Conservation (phyloP, 2,329 filamentous ascomycete genomes). For the Zasmidium cellare region DNA sequence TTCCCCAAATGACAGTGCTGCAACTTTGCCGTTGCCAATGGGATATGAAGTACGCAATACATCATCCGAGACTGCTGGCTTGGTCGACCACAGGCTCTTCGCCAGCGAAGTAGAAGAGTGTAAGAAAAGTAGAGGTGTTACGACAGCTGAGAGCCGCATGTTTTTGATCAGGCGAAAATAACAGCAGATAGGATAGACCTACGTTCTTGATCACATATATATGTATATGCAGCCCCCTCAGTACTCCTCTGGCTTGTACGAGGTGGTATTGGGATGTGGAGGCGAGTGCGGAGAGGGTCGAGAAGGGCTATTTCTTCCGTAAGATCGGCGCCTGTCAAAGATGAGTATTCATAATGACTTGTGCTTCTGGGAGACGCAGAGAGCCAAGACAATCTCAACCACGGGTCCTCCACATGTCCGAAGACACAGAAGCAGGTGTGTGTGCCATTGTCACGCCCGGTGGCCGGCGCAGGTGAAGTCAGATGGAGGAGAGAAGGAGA, state of each 20-base stretch:
- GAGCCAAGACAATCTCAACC: background rate
- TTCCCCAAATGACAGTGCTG: conserved; percentile 42
- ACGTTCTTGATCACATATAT: too few relatives aligned
- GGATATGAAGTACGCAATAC: conserved; percentile 29
- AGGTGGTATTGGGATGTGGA: background rate
- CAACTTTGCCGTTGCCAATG: conserved; percentile 47
- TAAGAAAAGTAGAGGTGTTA: background rate
- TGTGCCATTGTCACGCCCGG: background rate
- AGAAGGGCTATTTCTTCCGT: background rate
- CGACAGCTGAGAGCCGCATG: background rate
- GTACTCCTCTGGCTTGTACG: background rate
- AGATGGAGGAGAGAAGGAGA: background rate
- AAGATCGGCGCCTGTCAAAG: background rate
- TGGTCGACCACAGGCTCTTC: conserved; percentile 13
- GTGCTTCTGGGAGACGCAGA: too few relatives aligned
- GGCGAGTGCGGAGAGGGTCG: background rate
- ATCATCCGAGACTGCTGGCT: conserved; percentile 10
- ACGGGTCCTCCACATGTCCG: background rate
- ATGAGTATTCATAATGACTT: background rate
- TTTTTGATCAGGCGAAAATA: background rate
- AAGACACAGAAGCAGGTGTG: background rate
- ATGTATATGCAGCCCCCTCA: background rate
- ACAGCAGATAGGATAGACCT: too few relatives aligned
- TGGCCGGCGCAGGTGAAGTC: background rate
- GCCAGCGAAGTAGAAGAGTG: background rate